Conservation (phyloP, 2,329 filamentous ascomycete genomes). For the Penicillium hesseltinei region DNA sequence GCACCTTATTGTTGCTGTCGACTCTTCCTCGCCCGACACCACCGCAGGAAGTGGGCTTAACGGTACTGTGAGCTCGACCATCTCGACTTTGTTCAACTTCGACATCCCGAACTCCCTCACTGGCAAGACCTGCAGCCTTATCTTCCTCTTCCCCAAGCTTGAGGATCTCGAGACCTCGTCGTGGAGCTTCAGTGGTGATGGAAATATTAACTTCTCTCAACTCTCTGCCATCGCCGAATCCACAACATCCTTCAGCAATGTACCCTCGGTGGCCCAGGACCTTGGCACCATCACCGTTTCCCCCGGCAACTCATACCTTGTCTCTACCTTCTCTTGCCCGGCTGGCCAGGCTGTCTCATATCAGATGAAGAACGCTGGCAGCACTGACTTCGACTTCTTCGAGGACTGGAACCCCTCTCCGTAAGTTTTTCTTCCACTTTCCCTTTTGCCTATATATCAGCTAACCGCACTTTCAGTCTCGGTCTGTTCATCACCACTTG, state of each 20-base stretch:
- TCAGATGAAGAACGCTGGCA: slow-evolving; percentile 52
- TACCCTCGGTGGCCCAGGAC: slow-evolving; percentile 48
- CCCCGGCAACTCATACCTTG: slow-evolving; percentile 55
- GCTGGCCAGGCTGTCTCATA: slow-evolving; percentile 53
- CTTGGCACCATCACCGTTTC: slow-evolving; percentile 47
- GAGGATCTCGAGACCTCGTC: slow-evolving; percentile 59
- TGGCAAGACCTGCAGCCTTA: slow-evolving; percentile 61
- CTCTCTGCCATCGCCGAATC: slow-evolving; percentile 49
- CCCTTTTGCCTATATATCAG: background rate
- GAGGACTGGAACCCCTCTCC: slow-evolving; percentile 60
- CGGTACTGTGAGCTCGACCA: slow-evolving; percentile 53
- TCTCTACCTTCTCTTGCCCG: slow-evolving; percentile 56
- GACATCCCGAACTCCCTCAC: slow-evolving; percentile 56
- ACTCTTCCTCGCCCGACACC: slow-evolving; percentile 53
- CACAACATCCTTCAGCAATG: slow-evolving; percentile 55
- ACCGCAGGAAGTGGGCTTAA: slow-evolving; percentile 55
- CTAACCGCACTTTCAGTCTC: slow-evolving; percentile 31
- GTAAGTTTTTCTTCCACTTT: slow-evolving; percentile 31
- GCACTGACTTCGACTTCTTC: slow-evolving; percentile 59
- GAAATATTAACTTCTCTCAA: slow-evolving; percentile 53
- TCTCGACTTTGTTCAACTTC: slow-evolving; percentile 67
- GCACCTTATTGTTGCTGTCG: slow-evolving; percentile 62
- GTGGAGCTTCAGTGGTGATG: slow-evolving; percentile 56
- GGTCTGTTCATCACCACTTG: slow-evolving; percentile 46
- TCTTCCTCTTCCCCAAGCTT: slow-evolving; percentile 63